phyloP scores from a whole-genome alignment of 148 eudicot species.

The Euryodendron excelsum region DNA sequence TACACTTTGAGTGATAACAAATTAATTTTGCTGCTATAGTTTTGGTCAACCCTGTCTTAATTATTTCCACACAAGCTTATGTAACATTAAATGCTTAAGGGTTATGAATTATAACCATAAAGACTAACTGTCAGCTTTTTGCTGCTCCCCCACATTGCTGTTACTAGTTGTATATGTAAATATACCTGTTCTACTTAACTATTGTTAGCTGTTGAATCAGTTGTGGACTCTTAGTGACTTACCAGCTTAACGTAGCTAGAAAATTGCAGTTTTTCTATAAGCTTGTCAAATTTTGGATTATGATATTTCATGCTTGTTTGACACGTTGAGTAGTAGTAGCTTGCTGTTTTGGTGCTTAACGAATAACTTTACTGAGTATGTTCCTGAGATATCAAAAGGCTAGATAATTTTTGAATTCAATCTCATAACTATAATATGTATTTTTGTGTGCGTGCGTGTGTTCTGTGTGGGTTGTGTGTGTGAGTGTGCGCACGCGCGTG shows the following conservation, averaged over 20 bases:
- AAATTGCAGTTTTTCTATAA: neutral
- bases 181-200: neutral
- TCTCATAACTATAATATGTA: too few relatives aligned
- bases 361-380: neutral
- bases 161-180: neutral
- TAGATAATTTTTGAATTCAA: too few relatives aligned
- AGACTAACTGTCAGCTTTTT: neutral
- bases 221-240: neutral
- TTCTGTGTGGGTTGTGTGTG: too few relatives aligned
- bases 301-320: neutral
- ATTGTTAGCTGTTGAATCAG: neutral
- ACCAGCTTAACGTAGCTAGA: neutral
- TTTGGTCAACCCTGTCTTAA: neutral
- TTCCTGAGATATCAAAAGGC: too few relatives aligned
- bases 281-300: neutral
- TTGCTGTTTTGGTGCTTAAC: neutral
- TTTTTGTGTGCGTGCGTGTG: too few relatives aligned
- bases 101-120: too few relatives aligned
- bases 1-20: constrained; percentile 4
- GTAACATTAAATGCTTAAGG: neutral
- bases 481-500: too few relatives aligned
- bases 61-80: neutral
- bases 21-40: neutral
- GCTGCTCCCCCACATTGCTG: neutral
- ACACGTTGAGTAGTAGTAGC: neutral